Percentiles rank a stretch among this genome's conserved stretches.
Conservation (phyloP, 805 yeast genomes). For the Monosporozyma aerobia region DNA sequence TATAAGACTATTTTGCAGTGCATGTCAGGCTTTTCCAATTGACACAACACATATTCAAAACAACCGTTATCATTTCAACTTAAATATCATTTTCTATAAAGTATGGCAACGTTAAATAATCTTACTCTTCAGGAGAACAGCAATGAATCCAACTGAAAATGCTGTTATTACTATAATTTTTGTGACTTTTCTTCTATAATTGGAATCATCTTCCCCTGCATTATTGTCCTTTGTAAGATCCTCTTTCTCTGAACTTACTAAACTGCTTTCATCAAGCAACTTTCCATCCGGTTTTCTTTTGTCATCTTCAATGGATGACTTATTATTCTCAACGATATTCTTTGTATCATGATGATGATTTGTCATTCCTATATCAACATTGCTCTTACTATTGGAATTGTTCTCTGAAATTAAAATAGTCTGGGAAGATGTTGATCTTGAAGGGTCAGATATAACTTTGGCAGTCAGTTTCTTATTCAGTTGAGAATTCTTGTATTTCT, state of each 20-base stretch:
- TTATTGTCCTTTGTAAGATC: neutral
- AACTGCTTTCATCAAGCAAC: neutral
- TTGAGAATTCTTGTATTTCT: conserved; percentile 24
- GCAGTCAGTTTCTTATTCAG: conserved; percentile 6
- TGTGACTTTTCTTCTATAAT: neutral
- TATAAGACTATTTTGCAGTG: no score
- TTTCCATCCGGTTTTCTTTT: neutral
- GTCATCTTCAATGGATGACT: neutral
- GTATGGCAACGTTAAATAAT: neutral
- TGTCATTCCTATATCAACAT: neutral
- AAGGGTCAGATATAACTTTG: neutral
- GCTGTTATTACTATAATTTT: conserved; percentile 2
- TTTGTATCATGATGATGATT: neutral
- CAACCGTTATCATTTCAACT: neutral
- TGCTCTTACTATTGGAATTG: neutral
- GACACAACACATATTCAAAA: neutral
- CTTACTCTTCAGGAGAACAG: conserved; percentile 3
- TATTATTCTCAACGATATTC: neutral
- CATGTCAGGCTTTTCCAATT: no score
- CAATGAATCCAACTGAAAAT: conserved; percentile 8
- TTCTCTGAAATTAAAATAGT: neutral
- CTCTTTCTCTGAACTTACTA: neutral
- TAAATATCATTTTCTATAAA: neutral
- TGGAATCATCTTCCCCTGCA: neutral
- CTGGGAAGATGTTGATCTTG: neutral